phyloP scores from a whole-genome alignment of 164 flowering plant genomes.

The Nelumbo lutea region DNA sequence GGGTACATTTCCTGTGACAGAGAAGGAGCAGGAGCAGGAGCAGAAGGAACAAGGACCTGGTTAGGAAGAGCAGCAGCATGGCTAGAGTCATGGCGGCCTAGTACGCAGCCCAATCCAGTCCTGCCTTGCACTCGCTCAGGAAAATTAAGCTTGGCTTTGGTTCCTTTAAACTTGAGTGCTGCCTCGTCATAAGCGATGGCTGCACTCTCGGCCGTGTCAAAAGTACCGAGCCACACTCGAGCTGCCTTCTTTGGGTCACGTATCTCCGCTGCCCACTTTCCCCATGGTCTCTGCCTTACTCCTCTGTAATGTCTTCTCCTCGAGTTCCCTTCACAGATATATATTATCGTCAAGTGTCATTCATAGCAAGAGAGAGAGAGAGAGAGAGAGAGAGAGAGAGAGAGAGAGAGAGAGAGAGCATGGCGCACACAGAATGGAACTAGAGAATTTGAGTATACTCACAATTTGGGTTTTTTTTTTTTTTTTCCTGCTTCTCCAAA shows the following conservation, averaged over 20 bases:
- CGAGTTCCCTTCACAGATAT: slow-evolving; percentile 11
- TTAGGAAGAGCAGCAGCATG: not conserved
- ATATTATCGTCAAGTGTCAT: not conserved
- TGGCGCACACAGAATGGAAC: too few species aligned
- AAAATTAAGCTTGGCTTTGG: slow-evolving; percentile 77
- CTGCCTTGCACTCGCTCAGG: slow-evolving; percentile 62
- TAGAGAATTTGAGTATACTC: too few species aligned
- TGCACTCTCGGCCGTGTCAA: slow-evolving; percentile 72
- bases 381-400: too few species aligned
- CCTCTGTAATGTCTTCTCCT: slow-evolving; percentile 72
- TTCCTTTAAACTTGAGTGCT: slow-evolving; percentile 67
- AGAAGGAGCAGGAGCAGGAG: not conserved
- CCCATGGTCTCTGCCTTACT: slow-evolving; percentile 85
- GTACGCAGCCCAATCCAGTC: slow-evolving; percentile 24
- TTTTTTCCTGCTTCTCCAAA: too few species aligned
- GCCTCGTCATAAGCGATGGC: slow-evolving; percentile 80
- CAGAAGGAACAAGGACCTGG: not conserved
- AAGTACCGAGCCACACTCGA: slow-evolving; percentile 80
- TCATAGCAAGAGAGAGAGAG: not conserved
- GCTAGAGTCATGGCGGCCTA: slow-evolving; percentile 13
- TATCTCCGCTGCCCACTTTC: slow-evolving; percentile 87
- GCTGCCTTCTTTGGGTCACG: slow-evolving; percentile 82
- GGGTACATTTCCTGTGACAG: slow-evolving; percentile 16
- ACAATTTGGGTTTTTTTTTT: too few species aligned
- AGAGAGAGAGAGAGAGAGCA: too few species aligned